Evolutionary conservation across 1,284 basidiomycete genomes (phyloP).

Genomic region (Boletus austroedulis): DNA sequence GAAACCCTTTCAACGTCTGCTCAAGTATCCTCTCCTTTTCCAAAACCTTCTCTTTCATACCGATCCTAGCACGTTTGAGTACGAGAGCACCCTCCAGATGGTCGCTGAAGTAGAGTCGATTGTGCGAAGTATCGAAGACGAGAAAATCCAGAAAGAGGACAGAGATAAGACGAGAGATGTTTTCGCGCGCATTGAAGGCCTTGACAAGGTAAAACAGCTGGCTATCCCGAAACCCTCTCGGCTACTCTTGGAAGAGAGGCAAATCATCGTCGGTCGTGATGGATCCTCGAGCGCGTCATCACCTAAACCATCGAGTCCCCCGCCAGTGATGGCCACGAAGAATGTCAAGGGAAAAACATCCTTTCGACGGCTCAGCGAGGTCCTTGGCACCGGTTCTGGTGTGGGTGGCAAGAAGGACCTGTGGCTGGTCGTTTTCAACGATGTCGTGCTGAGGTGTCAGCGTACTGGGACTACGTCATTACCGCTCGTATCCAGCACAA

Average conservation of each 20-base stretch:
- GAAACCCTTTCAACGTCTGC: slow-evolving; percentile 94
- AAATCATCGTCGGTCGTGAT: slow-evolving; percentile 41
- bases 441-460: slow-evolving; percentile 91
- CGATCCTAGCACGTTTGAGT: slow-evolving; percentile 95
- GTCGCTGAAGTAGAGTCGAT: slow-evolving; percentile 96
- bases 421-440: slow-evolving; percentile 94
- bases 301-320: slow-evolving; percentile 49
- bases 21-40: slow-evolving; percentile 96
- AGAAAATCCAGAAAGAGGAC: slow-evolving; percentile 95
- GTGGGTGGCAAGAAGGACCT: slow-evolving; percentile 79
- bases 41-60: slow-evolving; percentile 97
- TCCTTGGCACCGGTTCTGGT: slow-evolving; percentile 54
- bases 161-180: slow-evolving; percentile 92
- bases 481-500: slow-evolving; percentile 74
- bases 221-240: slow-evolving; percentile 87
- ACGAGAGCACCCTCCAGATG: slow-evolving; percentile 94
- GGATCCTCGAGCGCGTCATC: slow-evolving; percentile 26
- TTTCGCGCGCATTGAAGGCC: slow-evolving; percentile 92
- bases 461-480: slow-evolving; percentile 85
- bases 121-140: slow-evolving; percentile 94
- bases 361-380: slow-evolving; percentile 82
- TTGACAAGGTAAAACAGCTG: slow-evolving; percentile 85
- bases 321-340: slow-evolving; percentile 50
- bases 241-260: slow-evolving; percentile 81
- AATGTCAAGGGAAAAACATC: slow-evolving; percentile 75